phyloP scores from a whole-genome alignment of 2,329 filamentous ascomycete species.

The Aspergillus glaucus region DNA sequence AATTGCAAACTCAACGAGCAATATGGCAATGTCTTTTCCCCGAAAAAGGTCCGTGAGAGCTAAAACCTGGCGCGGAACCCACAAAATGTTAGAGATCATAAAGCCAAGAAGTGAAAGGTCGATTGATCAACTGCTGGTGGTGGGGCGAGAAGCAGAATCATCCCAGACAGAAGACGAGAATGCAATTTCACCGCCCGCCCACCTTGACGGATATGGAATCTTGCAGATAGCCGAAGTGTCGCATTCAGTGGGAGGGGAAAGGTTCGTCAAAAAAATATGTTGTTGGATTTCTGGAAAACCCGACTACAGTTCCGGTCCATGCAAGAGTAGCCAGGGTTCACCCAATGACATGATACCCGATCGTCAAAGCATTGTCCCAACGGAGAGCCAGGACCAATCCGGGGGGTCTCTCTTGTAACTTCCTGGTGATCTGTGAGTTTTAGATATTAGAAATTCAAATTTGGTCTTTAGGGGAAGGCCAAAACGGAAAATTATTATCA shows the following conservation, averaged over 20 bases:
- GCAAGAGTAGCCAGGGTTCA: not conserved
- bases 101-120: conserved; percentile 6
- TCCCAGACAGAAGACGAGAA: not conserved
- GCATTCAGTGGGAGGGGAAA: conserved; percentile 1
- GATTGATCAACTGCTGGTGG: conserved; percentile 7
- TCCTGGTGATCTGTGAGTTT: not conserved
- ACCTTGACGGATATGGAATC: conserved; percentile 1
- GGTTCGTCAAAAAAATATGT: not conserved
- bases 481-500: not conserved
- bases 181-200: conserved; percentile 3
- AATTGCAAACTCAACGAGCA: not conserved
- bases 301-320: conserved; percentile 1
- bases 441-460: not conserved
- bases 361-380: not conserved
- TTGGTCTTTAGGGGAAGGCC: not conserved
- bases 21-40: not conserved
- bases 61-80: not conserved
- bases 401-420: not conserved
- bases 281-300: not conserved
- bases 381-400: not conserved
- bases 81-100: not conserved
- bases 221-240: conserved; percentile 4
- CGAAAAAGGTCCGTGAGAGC: not conserved
- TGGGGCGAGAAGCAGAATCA: conserved; percentile 1
- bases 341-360: not conserved